Conservation (phyloP, 345 rosid species). For the Linum lewisii region DNA sequence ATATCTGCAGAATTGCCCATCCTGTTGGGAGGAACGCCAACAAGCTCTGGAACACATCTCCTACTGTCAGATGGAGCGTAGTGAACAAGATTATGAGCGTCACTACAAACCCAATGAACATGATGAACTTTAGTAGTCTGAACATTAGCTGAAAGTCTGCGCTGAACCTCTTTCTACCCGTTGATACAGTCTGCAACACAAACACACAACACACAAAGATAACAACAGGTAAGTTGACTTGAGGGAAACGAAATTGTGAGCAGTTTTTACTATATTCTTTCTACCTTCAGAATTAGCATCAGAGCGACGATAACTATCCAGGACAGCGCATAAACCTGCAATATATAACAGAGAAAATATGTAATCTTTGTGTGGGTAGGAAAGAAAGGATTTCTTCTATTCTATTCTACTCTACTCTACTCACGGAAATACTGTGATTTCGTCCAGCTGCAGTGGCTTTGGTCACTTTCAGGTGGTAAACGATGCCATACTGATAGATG, state of each 20-base stretch:
- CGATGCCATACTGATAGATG: constrained; percentile 54
- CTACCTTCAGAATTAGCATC: constrained; percentile 17
- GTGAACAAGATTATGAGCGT: not conserved
- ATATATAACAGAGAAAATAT: not conserved
- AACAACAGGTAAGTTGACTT: too few relatives aligned
- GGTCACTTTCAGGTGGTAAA: constrained; percentile 41
- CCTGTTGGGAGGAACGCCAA: constrained; percentile 8
- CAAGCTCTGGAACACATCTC: not conserved
- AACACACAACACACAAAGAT: not conserved
- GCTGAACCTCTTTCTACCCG: constrained; percentile 1
- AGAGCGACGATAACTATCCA: not conserved
- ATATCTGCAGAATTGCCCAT: constrained; percentile 8
- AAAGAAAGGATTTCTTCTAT: too few relatives aligned
- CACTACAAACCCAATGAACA: not conserved
- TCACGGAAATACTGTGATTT: not conserved
- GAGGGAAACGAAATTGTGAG: too few relatives aligned
- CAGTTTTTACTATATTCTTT: too few relatives aligned
- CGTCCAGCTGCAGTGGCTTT: constrained; percentile 3
- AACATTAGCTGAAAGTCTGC: constrained; percentile 7
- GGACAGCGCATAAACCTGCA: constrained; percentile 6
- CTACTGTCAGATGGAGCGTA: not conserved
- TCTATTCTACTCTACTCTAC: not conserved
- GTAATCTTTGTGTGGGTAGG: too few relatives aligned
- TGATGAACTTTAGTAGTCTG: not conserved
- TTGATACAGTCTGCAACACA: not conserved